Percentiles rank a stretch among this genome's conserved stretches.
phyloP scores from a whole-genome alignment of 768 basidiomycete species.

The Solioccasus polychromus region DNA sequence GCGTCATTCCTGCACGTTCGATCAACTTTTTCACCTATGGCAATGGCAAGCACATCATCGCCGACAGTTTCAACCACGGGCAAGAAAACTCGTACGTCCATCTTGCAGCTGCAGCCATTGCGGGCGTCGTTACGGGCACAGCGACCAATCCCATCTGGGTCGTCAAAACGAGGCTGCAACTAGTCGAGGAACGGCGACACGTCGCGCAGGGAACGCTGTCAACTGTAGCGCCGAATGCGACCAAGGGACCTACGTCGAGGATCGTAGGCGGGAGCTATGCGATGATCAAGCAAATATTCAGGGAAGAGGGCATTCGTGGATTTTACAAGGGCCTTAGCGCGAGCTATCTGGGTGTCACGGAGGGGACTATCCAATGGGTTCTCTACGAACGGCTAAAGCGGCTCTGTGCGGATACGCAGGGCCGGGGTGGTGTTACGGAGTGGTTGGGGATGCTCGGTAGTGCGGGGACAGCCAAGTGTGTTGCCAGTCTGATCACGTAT shows the following conservation, averaged over 20 bases:
- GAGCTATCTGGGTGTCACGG: conserved; percentile 92
- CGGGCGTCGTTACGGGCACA: conserved; percentile 83
- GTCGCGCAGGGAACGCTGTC: conserved; percentile 3
- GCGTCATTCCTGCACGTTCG: conserved; percentile 91
- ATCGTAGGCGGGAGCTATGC: conserved; percentile 52
- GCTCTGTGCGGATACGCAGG: conserved; percentile 52
- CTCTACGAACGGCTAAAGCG: conserved; percentile 91
- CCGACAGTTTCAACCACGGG: conserved; percentile 71
- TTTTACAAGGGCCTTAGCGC: conserved; percentile 96
- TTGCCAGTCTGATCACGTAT: conserved; percentile 94
- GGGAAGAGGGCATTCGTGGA: conserved; percentile 79
- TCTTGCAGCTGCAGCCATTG: conserved; percentile 78
- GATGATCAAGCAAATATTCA: conserved; percentile 70
- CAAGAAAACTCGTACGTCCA: conserved; percentile 85
- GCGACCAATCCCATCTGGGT: conserved; percentile 99
- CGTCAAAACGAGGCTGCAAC: conserved; percentile 93
- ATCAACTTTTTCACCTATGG: conserved; percentile 99
- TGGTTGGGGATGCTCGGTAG: conserved; percentile 86
- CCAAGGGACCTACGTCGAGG: conserved; percentile 16
- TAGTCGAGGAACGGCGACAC: conserved; percentile 39
- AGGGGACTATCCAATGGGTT: conserved; percentile 96
- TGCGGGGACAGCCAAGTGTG: conserved; percentile 89
- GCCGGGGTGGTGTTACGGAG: conserved; percentile 54
- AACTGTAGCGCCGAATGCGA: not conserved
- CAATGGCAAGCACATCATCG: conserved; percentile 91